These are phyloP conservation scores for Xerophyta viscosa DNA, from an alignment of 106 monocot genomes.

Conservation along the genomic window DNA sequence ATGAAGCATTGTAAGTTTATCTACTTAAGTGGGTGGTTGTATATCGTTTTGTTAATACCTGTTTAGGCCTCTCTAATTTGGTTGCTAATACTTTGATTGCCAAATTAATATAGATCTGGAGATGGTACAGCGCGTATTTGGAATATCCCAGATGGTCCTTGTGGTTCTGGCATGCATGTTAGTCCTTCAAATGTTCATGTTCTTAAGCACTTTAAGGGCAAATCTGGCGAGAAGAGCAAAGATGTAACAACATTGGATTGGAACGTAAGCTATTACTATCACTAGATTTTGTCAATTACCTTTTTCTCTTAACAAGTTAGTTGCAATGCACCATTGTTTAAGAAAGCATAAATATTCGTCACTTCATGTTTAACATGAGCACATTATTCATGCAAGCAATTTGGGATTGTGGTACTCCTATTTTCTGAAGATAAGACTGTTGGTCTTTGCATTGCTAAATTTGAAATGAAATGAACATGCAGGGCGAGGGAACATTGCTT, in stretches of 20 bases:
- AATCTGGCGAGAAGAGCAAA: constrained; percentile 91
- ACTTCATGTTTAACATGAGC: not conserved
- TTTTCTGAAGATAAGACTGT: not conserved
- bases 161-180: constrained; percentile 40
- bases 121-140: constrained; percentile 98
- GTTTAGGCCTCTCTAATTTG: not conserved
- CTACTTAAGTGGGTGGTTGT: too few relatives aligned
- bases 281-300: not conserved
- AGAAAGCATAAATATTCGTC: too few relatives aligned
- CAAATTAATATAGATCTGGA: constrained; percentile 51
- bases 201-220: constrained; percentile 94
- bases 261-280: constrained; percentile 52
- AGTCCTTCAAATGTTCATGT: constrained; percentile 41
- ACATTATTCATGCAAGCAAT: not conserved
- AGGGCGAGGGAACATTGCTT: constrained; percentile 89
- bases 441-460: not conserved
- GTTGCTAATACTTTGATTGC: not conserved
- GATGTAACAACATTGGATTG: constrained; percentile 98
- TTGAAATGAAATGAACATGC: not conserved
- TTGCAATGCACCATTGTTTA: not conserved
- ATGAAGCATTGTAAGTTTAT: too few relatives aligned
- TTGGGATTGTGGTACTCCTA: not conserved
- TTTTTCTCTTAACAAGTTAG: not conserved
- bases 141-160: constrained; percentile 71
- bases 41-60: too few relatives aligned